phyloP scores from a whole-genome alignment of 345 rosid species.

The Eucalyptus sp. region DNA sequence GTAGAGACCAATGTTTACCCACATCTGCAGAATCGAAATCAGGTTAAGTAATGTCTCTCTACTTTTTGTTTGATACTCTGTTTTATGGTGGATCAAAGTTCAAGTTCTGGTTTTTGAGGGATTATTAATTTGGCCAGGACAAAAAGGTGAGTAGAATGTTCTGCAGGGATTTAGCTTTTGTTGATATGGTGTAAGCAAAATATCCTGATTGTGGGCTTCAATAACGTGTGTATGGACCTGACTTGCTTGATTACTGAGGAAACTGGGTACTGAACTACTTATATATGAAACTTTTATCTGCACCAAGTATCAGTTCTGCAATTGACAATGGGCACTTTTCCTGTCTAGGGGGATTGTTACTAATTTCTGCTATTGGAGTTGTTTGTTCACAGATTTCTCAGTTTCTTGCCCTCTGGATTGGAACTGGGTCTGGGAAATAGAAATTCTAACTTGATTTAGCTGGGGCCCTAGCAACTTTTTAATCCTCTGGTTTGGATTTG shows the following conservation, averaged over 20 bases:
- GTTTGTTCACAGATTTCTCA: background rate
- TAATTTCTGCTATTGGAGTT: background rate
- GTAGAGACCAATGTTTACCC: background rate
- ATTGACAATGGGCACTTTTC: background rate
- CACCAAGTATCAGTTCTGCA: background rate
- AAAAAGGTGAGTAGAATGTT: background rate
- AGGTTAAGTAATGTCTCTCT: conserved; percentile 17
- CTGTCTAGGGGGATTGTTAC: background rate
- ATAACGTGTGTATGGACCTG: background rate
- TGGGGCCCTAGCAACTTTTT: background rate
- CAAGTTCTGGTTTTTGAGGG: background rate
- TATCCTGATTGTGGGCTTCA: background rate
- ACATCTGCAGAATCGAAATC: conserved; percentile 3
- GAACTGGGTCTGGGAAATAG: background rate
- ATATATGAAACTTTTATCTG: background rate
- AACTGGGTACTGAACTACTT: background rate
- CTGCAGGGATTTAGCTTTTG: background rate
- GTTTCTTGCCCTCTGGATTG: background rate
- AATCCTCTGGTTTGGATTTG: background rate
- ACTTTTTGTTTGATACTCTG: background rate
- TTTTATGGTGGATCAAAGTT: background rate
- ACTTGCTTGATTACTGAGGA: background rate
- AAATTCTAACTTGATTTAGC: background rate
- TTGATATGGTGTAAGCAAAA: background rate
- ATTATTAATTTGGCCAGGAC: background rate